phyloP scores from a whole-genome alignment of 2,329 filamentous ascomycete species.

The Tolypocladium tropicale region DNA sequence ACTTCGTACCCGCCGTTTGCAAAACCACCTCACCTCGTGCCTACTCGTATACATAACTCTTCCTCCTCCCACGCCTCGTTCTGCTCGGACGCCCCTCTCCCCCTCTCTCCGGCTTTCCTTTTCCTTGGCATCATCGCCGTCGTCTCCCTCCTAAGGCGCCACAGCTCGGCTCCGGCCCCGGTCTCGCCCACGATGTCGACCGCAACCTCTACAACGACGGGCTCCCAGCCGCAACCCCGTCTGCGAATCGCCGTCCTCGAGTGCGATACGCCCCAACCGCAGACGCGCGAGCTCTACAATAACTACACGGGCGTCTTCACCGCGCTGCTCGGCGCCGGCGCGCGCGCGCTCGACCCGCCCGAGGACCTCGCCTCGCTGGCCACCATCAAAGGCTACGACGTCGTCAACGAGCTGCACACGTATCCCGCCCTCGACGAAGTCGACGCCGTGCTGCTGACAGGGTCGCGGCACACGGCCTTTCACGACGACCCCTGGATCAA shows the following conservation, averaged over 20 bases:
- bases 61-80: neutral
- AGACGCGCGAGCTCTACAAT: slow-evolving; percentile 54
- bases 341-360: slow-evolving; percentile 32
- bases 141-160: neutral
- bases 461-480: slow-evolving; percentile 48
- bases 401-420: slow-evolving; percentile 51
- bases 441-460: slow-evolving; percentile 76
- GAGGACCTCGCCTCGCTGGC: slow-evolving; percentile 34
- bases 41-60: neutral
- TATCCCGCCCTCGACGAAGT: slow-evolving; percentile 67
- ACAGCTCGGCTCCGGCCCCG: neutral
- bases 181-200: neutral
- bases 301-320: slow-evolving; percentile 65
- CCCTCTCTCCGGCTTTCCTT: neutral
- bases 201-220: neutral
- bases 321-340: slow-evolving; percentile 45
- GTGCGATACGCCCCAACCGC: slow-evolving; percentile 66
- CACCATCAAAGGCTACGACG: slow-evolving; percentile 56
- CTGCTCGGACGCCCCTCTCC: neutral
- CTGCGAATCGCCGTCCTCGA: slow-evolving; percentile 81
- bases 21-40: no score
- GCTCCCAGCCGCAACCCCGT: slow-evolving; percentile 20
- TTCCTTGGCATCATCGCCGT: neutral
- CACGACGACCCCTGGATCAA: slow-evolving; percentile 34
- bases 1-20: no score